Conservation (phyloP, 768 basidiomycete species). For the Tricholoma matsutake region DNA sequence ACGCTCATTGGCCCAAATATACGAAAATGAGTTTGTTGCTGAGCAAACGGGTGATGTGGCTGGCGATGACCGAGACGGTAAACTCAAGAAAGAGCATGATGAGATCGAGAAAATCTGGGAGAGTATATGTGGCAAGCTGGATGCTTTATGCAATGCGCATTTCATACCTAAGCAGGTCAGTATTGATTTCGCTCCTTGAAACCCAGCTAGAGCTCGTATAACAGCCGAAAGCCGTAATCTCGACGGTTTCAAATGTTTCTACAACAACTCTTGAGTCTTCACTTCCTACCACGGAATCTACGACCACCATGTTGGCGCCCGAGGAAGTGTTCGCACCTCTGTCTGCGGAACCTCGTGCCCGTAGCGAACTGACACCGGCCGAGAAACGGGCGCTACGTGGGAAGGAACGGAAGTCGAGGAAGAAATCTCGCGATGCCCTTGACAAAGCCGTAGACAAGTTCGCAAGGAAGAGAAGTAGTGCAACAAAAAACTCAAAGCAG, state of each 20-base stretch:
- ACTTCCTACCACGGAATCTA: constrained; percentile 76
- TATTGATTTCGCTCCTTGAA: constrained; percentile 10
- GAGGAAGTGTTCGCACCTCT: constrained; percentile 82
- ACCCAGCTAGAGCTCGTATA: background rate
- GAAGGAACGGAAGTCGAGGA: constrained; percentile 68
- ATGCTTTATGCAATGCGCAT: constrained; percentile 92
- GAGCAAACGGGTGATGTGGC: constrained; percentile 52
- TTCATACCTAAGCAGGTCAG: constrained; percentile 91
- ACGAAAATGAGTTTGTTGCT: constrained; percentile 87
- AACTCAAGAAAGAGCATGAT: constrained; percentile 83
- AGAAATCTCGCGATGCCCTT: constrained; percentile 62
- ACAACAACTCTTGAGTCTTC: constrained; percentile 87
- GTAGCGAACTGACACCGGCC: constrained; percentile 78
- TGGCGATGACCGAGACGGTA: constrained; percentile 82
- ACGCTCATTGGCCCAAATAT: constrained; percentile 92
- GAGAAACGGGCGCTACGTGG: constrained; percentile 75
- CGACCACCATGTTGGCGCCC: constrained; percentile 82
- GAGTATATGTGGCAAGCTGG: constrained; percentile 80
- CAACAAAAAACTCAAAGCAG: constrained; percentile 58
- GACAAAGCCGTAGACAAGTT: constrained; percentile 65
- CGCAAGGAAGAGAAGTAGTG: constrained; percentile 49
- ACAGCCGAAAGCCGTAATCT: constrained; percentile 87
- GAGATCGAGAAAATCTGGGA: constrained; percentile 86
- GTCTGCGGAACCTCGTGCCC: constrained; percentile 52
- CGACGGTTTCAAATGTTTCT: constrained; percentile 78